Base-by-base conservation (phyloP, 140 eudicot species). In the Oenanthe javanica region DNA sequence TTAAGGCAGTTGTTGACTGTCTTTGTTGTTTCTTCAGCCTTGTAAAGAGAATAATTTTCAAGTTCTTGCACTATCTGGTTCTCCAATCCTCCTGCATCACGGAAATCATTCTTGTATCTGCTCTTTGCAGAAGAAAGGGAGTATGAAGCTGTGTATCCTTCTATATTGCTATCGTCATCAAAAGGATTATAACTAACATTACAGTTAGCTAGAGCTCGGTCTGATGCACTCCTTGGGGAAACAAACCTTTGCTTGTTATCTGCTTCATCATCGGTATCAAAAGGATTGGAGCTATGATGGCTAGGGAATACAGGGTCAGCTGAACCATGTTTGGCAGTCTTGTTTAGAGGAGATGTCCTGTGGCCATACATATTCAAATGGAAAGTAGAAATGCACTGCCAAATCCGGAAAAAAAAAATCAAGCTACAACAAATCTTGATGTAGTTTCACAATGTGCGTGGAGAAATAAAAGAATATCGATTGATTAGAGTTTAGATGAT, bases 21-120 rank as follows among this genome's bases (percentile, higher is more conserved):
- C 74, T 88, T 94, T 73, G 97, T 91, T 61, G 98, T 94, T 83
- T 94, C 94, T 84, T 94, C 98, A 66, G 98, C 87, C 73, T 92
- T 94, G 81, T 91, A 90, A 13, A 89, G 93, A 38, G 93, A 87
- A 75, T 94, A 91, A 71, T 82, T 86, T 75, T 94, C 98, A 75
- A 94, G 78, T 78, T 94, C 97, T 79, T 91, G 88, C 55, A 87
- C 91, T 77, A 83, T 82, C 80, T 92, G 97, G 81, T 83, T 89
- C 77, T 94, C 93, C 9, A 90, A 48, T 70, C 98, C 98, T 79
- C 98, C 97, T 9, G 91, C 85, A 83, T 94, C 98, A 84, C 83
- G 82, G 66, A 94, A 93, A 74, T 89, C 90, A 69, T 87, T 93
- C 89, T 84, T 93, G 92, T 90, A 91, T 82, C 80, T 86, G 90